Percentiles rank a stretch among this genome's conserved stretches.
These are phyloP conservation scores for Linum usitatissimum DNA, from an alignment of 345 rosid genomes.

Conservation along the genomic window DNA sequence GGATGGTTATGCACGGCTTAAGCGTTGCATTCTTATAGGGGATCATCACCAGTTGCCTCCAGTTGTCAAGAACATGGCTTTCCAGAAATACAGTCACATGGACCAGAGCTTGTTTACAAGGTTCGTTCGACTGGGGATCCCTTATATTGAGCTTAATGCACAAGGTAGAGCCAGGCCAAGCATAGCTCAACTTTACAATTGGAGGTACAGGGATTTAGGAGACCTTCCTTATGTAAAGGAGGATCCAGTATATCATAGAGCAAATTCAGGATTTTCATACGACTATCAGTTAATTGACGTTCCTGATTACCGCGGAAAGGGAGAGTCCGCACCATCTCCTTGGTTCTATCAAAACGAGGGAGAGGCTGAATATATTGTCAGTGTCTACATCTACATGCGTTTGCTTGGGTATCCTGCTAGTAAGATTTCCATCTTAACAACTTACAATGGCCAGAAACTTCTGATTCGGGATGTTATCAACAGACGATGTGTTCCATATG, in stretches of 20 bases:
- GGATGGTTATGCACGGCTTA: conserved; percentile 94
- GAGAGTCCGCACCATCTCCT: conserved; percentile 93
- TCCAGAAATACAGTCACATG: conserved; percentile 99
- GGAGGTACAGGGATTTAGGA: conserved; percentile 96
- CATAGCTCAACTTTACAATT: conserved; percentile 85
- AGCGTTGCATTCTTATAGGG: conserved; percentile 94
- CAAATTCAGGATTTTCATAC: conserved; percentile 87
- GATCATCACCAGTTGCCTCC: conserved; percentile 99
- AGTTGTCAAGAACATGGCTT: conserved; percentile 99
- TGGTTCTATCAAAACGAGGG: conserved; percentile 99
- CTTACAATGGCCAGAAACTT: conserved; percentile 97
- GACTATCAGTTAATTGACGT: conserved; percentile 90
- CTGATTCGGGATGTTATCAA: conserved; percentile 95
- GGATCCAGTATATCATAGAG: conserved; percentile 51
- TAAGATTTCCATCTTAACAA: conserved; percentile 92
- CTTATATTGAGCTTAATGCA: conserved; percentile 97
- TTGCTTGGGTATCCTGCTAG: conserved; percentile 88
- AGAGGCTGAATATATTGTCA: conserved; percentile 92
- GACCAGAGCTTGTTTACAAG: conserved; percentile 98
- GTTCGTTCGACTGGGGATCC: conserved; percentile 95
- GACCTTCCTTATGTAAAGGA: conserved; percentile 82
- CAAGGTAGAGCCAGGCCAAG: conserved; percentile 99
- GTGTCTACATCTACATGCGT: conserved; percentile 95
- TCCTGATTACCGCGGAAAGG: conserved; percentile 81
- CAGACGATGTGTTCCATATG: conserved; percentile 72